A percentile compares a stretch with the other conserved stretches of the same genome.
Conservation (phyloP, 2,329 filamentous ascomycete genomes). For the Chrysosporium keratinophilum region DNA sequence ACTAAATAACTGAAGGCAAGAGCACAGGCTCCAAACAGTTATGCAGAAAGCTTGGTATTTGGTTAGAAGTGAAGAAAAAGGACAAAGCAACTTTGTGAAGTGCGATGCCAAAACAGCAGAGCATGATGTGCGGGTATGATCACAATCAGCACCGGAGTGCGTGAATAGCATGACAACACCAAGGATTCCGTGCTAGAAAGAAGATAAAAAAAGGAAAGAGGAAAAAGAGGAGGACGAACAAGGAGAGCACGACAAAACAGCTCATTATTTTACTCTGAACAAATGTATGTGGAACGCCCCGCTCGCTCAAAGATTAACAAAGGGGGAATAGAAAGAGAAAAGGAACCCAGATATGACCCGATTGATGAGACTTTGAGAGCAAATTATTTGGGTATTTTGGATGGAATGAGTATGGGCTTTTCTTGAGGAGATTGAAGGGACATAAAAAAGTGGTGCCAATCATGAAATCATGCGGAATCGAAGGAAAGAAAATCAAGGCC, state of each 20-base stretch:
- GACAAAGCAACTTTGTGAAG: neutral
- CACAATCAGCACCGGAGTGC: neutral
- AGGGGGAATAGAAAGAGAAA: neutral
- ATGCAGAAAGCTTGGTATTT: conserved; percentile 1
- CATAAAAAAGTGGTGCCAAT: neutral
- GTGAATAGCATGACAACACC: neutral
- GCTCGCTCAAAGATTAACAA: conserved; percentile 7
- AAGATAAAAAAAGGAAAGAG: neutral
- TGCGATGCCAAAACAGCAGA: neutral
- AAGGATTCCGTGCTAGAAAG: neutral
- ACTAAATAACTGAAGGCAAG: neutral
- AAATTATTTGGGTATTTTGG: neutral
- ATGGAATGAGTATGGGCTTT: neutral
- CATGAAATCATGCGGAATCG: conserved; percentile 9
- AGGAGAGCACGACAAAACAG: neutral
- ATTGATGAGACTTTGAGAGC: neutral
- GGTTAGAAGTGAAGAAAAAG: neutral
- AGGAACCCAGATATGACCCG: neutral
- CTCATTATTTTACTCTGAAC: conserved; percentile 10
- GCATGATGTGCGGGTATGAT: neutral
- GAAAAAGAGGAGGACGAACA: neutral
- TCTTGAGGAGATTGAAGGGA: neutral
- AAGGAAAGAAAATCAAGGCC: neutral
- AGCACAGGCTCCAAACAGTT: conserved; percentile 5
- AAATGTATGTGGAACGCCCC: conserved; percentile 5